phyloP scores from a whole-genome alignment of 495 filamentous ascomycete genomes.

The Penicillium turbatum region DNA sequence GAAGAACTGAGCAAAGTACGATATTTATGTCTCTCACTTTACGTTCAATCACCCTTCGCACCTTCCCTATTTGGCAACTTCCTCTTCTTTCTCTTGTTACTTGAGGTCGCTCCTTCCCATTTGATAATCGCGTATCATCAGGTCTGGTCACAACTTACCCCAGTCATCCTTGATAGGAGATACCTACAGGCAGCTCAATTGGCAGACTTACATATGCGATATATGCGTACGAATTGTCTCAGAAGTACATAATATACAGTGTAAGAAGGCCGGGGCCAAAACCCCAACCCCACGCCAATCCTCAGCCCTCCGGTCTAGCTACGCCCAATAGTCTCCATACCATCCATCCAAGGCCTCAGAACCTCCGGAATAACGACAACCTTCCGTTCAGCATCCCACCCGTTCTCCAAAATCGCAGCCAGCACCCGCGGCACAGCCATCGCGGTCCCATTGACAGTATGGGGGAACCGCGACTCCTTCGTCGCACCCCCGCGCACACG shows the following conservation, averaged over 20 bases:
- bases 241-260: conserved; percentile 15
- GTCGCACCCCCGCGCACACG: conserved; percentile 47
- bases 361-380: conserved; percentile 71
- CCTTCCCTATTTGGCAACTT: too few relatives aligned
- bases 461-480: conserved; percentile 57
- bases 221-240: neutral
- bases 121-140: too few relatives aligned
- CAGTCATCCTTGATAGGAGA: too few relatives aligned
- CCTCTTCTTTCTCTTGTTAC: too few relatives aligned
- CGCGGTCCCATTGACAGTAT: conserved; percentile 92
- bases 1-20: too few relatives aligned
- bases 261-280: neutral
- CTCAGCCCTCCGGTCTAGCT: neutral
- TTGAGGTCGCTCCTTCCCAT: too few relatives aligned
- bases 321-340: conserved; percentile 56
- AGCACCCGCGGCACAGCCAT: conserved; percentile 85
- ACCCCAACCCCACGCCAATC: neutral
- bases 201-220: neutral
- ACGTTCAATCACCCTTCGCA: too few relatives aligned
- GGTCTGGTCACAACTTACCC: too few relatives aligned
- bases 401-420: conserved; percentile 89
- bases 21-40: too few relatives aligned
- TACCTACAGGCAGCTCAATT: neutral
- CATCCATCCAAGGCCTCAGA: conserved; percentile 78
- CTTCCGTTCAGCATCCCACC: conserved; percentile 66